Evolutionary conservation across 2,329 filamentous ascomycete species (phyloP).

Genomic region (Pseudopyricularia javanii): DNA sequence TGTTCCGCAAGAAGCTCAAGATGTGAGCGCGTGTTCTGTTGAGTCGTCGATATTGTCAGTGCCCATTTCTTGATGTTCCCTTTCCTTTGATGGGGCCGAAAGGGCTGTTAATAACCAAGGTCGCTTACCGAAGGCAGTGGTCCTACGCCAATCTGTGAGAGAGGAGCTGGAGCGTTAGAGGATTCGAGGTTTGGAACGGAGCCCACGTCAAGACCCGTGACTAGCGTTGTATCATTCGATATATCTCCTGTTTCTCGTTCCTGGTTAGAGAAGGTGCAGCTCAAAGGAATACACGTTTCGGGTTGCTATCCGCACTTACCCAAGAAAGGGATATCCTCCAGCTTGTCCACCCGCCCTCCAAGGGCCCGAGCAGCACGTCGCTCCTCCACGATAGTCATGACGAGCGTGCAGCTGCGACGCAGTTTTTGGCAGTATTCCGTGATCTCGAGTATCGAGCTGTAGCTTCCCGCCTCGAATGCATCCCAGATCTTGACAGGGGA

Average conservation of each 20-base stretch:
- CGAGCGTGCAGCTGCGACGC: constrained; percentile 36
- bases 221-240: constrained; percentile 23
- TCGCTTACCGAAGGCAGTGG: constrained; percentile 33
- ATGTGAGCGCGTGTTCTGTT: constrained; percentile 35
- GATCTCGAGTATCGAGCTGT: constrained; percentile 36
- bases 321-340: constrained; percentile 31
- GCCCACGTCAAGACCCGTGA: constrained; percentile 36
- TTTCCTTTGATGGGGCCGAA: too few species aligned
- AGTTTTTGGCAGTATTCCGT: constrained; percentile 29
- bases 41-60: background rate
- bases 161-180: constrained; percentile 21
- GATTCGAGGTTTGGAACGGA: constrained; percentile 36
- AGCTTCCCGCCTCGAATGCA: constrained; percentile 36
- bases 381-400: constrained; percentile 39
- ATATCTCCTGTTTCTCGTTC: constrained; percentile 24
- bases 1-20: constrained; percentile 35
- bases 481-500: constrained; percentile 30
- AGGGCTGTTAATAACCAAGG: background rate
- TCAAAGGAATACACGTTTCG: background rate
- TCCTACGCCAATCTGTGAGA: constrained; percentile 34
- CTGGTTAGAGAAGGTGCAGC: background rate
- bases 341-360: constrained; percentile 24
- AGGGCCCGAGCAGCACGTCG: constrained; percentile 30
- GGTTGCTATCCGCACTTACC: constrained; percentile 21
- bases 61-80: too few species aligned